Evolutionary conservation across 164 flowering plant genomes (phyloP), one percentile per base, ranked within the genome.

Genomic region (Magnolia kwangsiensis): DNA sequence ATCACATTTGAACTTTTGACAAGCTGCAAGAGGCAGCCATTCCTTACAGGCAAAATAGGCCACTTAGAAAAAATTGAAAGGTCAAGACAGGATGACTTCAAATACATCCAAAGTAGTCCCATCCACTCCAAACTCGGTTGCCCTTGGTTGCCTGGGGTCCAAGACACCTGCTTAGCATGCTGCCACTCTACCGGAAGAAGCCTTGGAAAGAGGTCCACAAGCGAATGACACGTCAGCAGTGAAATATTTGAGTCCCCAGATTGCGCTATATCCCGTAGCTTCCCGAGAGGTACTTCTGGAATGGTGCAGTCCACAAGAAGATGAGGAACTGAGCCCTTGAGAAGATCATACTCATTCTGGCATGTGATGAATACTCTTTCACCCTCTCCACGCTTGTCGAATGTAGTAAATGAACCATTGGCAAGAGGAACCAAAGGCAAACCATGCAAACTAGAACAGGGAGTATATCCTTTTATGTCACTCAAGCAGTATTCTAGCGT

Each of bases 111-210:
- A 9, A 96, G 79, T 58, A 87, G 76, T 69, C 82, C 83, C 59
- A 96, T 82, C 98, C 98, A 96, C 71, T 96, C 96, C 63, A 91
- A 70, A 82, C 83, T 89, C 71, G 98, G 99, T 71, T 96, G 97
- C 24, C 90, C 91, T 61, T 85, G 84, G 78, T 81, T 78, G 67
- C 90, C 96, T 69, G 99, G 99, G 71, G 72, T 67, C 99, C 99
- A 96, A 31, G 77, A 78, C 68, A 92, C 91, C 84, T 82, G 87
- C 77, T 87, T 89, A 50, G 91, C 86, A 77, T 85, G 77, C 82
- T 86, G 87, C 99, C 99, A 95, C 50, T 91, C 96, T 23, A 84
- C 78, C 1, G 99, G 99, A 69, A 96, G 84, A 71, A 96, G 72
- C 77, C 89, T 87, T 37, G 83, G 51, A 66, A 93, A 81, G 13